phyloP scores from a whole-genome alignment of 2,329 filamentous ascomycete species.

The Colletotrichum agaves region DNA sequence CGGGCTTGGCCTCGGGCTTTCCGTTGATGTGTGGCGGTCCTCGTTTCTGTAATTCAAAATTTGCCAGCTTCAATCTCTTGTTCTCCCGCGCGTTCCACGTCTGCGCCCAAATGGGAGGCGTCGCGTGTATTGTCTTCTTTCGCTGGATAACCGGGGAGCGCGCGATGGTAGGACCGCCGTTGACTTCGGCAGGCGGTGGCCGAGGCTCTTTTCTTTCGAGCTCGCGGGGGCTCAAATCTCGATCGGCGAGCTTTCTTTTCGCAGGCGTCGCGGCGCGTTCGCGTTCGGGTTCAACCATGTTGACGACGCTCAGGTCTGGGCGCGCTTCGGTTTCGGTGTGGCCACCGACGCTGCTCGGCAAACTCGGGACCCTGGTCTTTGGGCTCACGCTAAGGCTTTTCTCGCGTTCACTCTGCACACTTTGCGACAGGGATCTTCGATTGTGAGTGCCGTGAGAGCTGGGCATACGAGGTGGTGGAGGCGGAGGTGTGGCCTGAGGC shows the following conservation, averaged over 20 bases:
- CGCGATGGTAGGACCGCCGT: constrained; percentile 49
- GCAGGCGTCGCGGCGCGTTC: constrained; percentile 52
- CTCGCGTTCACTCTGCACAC: constrained; percentile 73
- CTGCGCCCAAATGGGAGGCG: constrained; percentile 62
- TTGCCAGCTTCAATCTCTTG: constrained; percentile 53
- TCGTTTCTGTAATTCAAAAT: constrained; percentile 58
- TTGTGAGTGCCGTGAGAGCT: constrained; percentile 59
- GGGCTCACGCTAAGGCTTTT: constrained; percentile 81
- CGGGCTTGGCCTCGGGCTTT: constrained; percentile 48
- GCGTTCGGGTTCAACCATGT: constrained; percentile 45
- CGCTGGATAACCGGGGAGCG: constrained; percentile 44
- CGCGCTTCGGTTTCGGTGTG: constrained; percentile 35
- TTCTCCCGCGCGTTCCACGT: constrained; percentile 49
- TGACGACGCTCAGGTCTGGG: constrained; percentile 32
- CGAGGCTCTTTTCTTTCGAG: constrained; percentile 60
- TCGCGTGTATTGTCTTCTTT: constrained; percentile 54
- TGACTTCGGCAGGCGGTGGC: constrained; percentile 61
- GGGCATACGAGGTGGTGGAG: constrained; percentile 50
- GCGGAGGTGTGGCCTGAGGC: constrained; percentile 41
- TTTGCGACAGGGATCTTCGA: constrained; percentile 63
- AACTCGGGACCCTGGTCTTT: constrained; percentile 72
- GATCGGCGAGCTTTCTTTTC: constrained; percentile 61
- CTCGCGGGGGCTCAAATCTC: constrained; percentile 61
- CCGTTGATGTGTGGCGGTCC: constrained; percentile 51
- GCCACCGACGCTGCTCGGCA: constrained; percentile 56